phyloP scores from a whole-genome alignment of 2,329 filamentous ascomycete species.

The Neopestalotiopsis sp. region DNA sequence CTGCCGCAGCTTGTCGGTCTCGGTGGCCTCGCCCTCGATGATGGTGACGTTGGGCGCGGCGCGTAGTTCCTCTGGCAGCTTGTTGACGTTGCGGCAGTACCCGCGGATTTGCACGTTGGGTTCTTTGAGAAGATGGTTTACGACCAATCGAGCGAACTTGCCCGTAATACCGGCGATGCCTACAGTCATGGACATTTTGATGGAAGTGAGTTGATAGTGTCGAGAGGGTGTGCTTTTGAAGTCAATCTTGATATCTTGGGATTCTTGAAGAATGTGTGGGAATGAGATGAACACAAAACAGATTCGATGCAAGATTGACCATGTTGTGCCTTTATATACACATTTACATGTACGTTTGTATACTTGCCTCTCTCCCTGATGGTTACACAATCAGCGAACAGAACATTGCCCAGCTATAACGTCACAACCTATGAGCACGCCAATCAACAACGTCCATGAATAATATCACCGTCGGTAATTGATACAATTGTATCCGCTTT shows the following conservation, averaged over 20 bases:
- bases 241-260: neutral
- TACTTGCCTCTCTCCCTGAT: too few relatives aligned
- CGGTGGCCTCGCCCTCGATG: slow-evolving; percentile 23
- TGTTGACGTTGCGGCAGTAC: neutral
- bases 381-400: too few relatives aligned
- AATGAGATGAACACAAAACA: too few relatives aligned
- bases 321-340: too few relatives aligned
- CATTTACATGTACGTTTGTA: too few relatives aligned
- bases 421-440: too few relatives aligned
- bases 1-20: slow-evolving; percentile 25
- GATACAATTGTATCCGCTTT: neutral
- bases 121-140: slow-evolving; percentile 21
- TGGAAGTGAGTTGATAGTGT: neutral
- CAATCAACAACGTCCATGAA: neutral
- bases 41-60: neutral
- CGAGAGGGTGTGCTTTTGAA: neutral
- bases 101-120: neutral
- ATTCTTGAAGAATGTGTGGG: neutral
- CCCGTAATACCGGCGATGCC: slow-evolving; percentile 28
- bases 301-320: too few relatives aligned
- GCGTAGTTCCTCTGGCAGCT: neutral
- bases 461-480: neutral
- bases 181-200: slow-evolving; percentile 25
- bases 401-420: too few relatives aligned
- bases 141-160: slow-evolving; percentile 26